Conservation (phyloP, 208 protist species). For the Acanthamoeba triangularis region DNA sequence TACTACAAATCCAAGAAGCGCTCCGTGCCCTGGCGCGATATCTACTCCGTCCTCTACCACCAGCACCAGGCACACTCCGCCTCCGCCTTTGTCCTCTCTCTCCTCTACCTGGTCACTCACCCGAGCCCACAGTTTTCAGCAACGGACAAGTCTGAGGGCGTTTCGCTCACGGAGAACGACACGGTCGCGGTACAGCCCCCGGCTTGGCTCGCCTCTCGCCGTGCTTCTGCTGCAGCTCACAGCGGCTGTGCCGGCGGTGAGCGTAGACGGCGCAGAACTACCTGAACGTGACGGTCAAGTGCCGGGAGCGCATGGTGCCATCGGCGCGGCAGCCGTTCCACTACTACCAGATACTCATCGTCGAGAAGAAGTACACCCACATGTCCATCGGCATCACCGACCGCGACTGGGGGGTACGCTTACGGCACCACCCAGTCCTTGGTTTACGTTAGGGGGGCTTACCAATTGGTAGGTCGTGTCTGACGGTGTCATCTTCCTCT, state of each 20-base stretch:
- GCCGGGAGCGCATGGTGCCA: background rate
- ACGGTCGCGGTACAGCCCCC: background rate
- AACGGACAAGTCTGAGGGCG: background rate
- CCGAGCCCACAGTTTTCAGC: background rate
- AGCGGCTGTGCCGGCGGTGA: background rate
- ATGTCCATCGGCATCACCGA: conserved; percentile 50
- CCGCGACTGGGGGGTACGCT: conserved; percentile 12
- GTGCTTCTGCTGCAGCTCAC: background rate
- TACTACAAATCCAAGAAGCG: background rate
- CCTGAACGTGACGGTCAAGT: background rate
- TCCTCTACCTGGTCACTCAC: background rate
- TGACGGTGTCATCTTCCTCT: background rate
- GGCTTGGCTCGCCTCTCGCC: background rate
- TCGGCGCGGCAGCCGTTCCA: conserved; percentile 13
- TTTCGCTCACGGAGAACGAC: background rate
- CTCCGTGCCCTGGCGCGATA: background rate
- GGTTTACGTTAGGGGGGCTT: too few relatives aligned
- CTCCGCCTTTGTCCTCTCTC: background rate
- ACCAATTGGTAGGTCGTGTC: too few relatives aligned
- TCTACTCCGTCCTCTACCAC: background rate
- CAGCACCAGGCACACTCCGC: background rate
- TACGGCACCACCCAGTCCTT: background rate
- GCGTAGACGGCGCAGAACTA: background rate
- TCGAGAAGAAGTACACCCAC: conserved; percentile 60
- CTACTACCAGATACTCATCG: background rate